Evolutionary conservation across 73 alveolate genomes (phyloP).

Genomic region (Symbiodinium pilosum): DNA sequence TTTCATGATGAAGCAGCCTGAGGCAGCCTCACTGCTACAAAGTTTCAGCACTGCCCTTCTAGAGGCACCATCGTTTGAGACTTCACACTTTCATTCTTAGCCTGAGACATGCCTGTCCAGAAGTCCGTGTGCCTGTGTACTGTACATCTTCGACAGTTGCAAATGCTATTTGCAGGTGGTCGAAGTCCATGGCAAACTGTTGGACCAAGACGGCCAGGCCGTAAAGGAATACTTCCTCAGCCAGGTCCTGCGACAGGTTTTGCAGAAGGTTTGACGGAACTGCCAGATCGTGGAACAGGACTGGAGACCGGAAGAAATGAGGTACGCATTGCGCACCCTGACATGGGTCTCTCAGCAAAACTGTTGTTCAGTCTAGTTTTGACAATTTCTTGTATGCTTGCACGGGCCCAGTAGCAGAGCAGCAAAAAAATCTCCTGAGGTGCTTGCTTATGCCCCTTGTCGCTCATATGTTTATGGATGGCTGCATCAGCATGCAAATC

Average conservation of each 20-base stretch:
- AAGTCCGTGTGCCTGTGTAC: neutral
- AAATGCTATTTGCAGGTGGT: slow-evolving; percentile 9
- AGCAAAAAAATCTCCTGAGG: neutral
- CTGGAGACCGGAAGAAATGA: slow-evolving; percentile 70
- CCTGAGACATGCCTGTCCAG: too few relatives aligned
- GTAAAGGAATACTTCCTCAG: slow-evolving; percentile 48
- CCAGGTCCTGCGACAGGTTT: neutral
- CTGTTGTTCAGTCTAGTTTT: neutral
- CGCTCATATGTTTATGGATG: too few relatives aligned
- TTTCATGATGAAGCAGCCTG: neutral
- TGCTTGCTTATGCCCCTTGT: neutral
- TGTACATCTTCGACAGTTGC: neutral
- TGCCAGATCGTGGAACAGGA: too few relatives aligned
- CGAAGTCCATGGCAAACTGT: slow-evolving; percentile 17
- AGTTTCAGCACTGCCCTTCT: neutral
- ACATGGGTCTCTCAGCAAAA: neutral
- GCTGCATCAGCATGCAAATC: too few relatives aligned
- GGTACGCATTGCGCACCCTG: slow-evolving; percentile 55
- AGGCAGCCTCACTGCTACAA: neutral
- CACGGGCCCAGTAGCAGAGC: too few relatives aligned
- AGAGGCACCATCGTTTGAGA: neutral
- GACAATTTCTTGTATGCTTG: neutral
- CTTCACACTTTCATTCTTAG: too few relatives aligned
- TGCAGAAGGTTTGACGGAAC: too few relatives aligned
- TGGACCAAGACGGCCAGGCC: neutral